phyloP scores from a whole-genome alignment of 78 protist genomes.

The Chrysochromulina tobinii region DNA sequence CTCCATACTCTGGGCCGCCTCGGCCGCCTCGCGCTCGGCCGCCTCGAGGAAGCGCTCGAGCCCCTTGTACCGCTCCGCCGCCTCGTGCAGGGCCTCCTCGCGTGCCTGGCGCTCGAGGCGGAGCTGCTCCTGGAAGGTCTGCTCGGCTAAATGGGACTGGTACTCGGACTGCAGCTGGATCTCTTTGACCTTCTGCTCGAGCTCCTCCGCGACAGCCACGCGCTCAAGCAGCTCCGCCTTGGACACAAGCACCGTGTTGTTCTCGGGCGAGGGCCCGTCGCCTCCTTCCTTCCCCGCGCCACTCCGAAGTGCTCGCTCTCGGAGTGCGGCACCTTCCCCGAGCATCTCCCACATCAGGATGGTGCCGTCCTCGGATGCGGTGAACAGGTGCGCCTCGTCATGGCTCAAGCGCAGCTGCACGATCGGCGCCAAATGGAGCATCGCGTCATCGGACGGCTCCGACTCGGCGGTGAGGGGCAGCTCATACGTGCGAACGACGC shows the following conservation, averaged over 20 bases:
- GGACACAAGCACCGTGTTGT: conserved; percentile 54
- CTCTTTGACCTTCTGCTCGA: conserved; percentile 43
- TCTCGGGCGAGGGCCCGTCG: neutral
- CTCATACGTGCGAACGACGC: no score
- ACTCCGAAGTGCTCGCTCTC: neutral
- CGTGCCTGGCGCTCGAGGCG: neutral
- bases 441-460: no score
- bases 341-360: conserved; percentile 32
- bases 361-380: conserved; percentile 60
- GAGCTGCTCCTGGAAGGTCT: neutral
- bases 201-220: neutral
- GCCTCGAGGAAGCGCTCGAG: neutral
- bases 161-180: conserved; percentile 26
- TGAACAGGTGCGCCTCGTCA: conserved; percentile 49
- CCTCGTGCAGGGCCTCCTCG: conserved; percentile 5
- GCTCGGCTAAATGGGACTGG: neutral
- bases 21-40: neutral
- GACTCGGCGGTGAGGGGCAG: neutral
- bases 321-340: neutral
- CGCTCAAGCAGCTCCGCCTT: conserved; percentile 49
- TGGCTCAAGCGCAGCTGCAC: conserved; percentile 13
- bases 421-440: neutral
- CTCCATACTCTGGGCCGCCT: neutral
- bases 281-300: neutral
- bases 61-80: neutral